These are phyloP conservation scores for Saitozyma podzolica DNA, from an alignment of 768 basidiomycete species.

Conservation along the genomic window DNA sequence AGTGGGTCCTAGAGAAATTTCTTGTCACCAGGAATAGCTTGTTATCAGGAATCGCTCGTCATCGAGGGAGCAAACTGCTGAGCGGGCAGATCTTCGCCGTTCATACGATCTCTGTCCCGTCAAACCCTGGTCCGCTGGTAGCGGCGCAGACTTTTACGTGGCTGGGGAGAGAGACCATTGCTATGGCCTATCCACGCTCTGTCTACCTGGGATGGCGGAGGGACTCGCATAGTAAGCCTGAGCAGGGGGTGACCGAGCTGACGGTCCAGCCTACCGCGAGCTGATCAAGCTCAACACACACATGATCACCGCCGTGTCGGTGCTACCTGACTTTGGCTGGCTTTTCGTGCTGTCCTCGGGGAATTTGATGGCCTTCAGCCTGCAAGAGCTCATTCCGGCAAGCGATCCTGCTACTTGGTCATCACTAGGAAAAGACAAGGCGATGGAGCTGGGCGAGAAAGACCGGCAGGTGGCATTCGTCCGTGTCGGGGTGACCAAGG, in stretches of 20 bases:
- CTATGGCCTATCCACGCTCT: conserved; percentile 25
- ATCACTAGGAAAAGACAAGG: conserved; percentile 14
- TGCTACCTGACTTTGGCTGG: conserved; percentile 44
- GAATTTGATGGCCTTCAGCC: conserved; percentile 22
- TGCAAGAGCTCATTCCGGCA: conserved; percentile 39
- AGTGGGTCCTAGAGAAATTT: conserved; percentile 13
- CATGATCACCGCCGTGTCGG: conserved; percentile 23
- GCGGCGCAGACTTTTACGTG: conserved; percentile 38
- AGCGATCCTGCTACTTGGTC: conserved; percentile 41
- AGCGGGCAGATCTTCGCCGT: conserved; percentile 28
- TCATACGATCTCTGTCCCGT: conserved; percentile 30
- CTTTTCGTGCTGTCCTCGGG: conserved; percentile 32
- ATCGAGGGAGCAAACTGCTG: too few relatives aligned
- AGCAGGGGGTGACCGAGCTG: neutral
- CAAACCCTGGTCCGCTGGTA: conserved; percentile 25
- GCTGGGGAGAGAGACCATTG: conserved; percentile 38
- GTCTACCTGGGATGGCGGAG: conserved; percentile 42
- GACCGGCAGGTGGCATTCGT: conserved; percentile 31
- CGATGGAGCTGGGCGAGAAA: conserved; percentile 18
- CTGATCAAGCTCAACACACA: conserved; percentile 29
- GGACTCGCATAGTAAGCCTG: conserved; percentile 17
- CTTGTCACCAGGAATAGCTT: neutral
- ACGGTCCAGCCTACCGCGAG: conserved; percentile 31
- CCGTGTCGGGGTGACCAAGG: conserved; percentile 37
- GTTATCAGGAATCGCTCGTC: too few relatives aligned